Base-by-base conservation (phyloP, 371 early-diverging fungal species). In the Apophysomyces sp. region DNA sequence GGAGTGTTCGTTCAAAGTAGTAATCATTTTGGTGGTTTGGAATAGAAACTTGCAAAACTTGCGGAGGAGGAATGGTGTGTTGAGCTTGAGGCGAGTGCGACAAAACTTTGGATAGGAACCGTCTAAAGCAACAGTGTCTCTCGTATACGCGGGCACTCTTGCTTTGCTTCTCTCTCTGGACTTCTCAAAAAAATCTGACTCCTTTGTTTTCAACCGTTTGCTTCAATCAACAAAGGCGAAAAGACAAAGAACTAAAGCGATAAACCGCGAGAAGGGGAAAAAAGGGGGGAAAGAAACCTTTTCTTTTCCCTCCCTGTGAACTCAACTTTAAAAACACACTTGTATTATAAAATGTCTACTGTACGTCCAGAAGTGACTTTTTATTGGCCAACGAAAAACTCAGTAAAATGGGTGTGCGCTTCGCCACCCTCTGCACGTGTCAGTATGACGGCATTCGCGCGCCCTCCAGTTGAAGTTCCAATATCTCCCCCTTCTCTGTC, bases 381-480 rank as follows among this genome's bases (percentile, higher is more conserved):
- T 44, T 9, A 44, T 44, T 44, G 18, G 49, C 49, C 21, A 21
- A 7, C 6, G 18, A 21, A 21, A 44, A 44, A 44, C 49, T 44
- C 49, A 44, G 49, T 21, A 44, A 34, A 44, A 44, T 44, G 21
- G 21, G 49, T 26, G 49, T 21, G 3, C 21, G 49, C 49, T 44
- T 44, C 49, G 49, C 49, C 49, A 44, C 49, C 49, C 21, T 44
- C 41, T 44, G 24, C 49, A 44, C 49, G 49, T 44, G 49, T 44
- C n/a, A 44, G 21, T n/a, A n/a, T n/a, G n/a, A n/a, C n/a, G n/a
- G n/a, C n/a, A n/a, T n/a, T n/a, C 37, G n/a, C n/a, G n/a, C 37
- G n/a, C 37, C 37, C n/a, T 37, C 37, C 37, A 37, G 37, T 16
- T 21, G n/a, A 7, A 44, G 9, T 16, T 44, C 49, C 21, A 44